phyloP scores from a whole-genome alignment of 2,329 filamentous ascomycete species.

The Trichoderma oligosporum region DNA sequence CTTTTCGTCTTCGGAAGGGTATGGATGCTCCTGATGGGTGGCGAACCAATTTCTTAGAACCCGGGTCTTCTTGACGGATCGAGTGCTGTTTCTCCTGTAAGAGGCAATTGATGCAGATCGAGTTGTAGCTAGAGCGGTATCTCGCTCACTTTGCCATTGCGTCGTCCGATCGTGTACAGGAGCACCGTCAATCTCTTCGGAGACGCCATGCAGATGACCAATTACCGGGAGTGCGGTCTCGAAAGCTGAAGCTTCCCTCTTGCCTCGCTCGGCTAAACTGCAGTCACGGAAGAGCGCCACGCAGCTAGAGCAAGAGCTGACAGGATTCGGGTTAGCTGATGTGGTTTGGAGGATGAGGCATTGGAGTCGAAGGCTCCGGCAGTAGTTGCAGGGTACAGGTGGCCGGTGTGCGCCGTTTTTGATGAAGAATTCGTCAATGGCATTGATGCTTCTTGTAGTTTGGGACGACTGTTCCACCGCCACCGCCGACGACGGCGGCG shows the following conservation, averaged over 20 bases:
- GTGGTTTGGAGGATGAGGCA: constrained; percentile 48
- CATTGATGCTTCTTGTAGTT: not conserved
- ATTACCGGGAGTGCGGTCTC: constrained; percentile 46
- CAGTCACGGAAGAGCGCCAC: constrained; percentile 49
- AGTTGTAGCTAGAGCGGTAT: not conserved
- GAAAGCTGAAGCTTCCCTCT: constrained; percentile 43
- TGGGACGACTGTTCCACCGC: not conserved
- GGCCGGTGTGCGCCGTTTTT: constrained; percentile 42
- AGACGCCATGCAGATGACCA: constrained; percentile 47
- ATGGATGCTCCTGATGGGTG: constrained; percentile 44
- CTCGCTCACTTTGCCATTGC: not conserved
- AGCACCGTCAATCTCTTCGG: constrained; percentile 34
- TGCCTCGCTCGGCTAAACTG: constrained; percentile 43
- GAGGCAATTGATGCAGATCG: constrained; percentile 22
- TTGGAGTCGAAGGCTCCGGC: constrained; percentile 42
- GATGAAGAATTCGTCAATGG: constrained; percentile 37
- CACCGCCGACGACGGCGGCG: no score
- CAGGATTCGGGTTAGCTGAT: constrained; percentile 46
- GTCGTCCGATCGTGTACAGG: not conserved
- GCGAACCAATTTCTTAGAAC: constrained; percentile 46
- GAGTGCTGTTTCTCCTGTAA: constrained; percentile 35
- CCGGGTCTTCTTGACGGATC: constrained; percentile 44
- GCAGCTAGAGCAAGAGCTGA: constrained; percentile 47
- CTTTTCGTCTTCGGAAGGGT: constrained; percentile 47
- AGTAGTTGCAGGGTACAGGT: constrained; percentile 42